phyloP scores from a whole-genome alignment of 345 rosid species.

The Populus alba region DNA sequence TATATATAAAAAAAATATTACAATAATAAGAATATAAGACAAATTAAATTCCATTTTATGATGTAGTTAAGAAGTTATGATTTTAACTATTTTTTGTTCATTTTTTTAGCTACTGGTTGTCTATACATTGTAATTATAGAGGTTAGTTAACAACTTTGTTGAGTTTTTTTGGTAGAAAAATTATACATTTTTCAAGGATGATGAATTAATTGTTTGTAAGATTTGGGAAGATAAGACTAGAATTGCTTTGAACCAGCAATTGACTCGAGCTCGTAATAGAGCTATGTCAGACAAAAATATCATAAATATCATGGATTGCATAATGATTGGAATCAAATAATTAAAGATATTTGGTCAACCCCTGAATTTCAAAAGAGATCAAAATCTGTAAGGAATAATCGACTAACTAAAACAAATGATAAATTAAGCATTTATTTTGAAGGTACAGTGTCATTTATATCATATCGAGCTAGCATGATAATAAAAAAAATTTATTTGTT shows the following conservation, averaged over 20 bases:
- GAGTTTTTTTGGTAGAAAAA: no score
- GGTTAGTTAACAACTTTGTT: no score
- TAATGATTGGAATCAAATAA: not conserved
- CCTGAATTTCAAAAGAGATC: not conserved
- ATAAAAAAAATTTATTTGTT: accelerated
- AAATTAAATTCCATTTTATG: no score
- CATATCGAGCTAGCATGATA: no score
- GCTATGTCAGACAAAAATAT: accelerated
- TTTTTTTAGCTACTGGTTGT: no score
- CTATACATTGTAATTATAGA: no score
- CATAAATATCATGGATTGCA: not conserved
- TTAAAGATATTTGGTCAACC: not conserved
- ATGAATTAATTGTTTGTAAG: no score
- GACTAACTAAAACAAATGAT: accelerated
- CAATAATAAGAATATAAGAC: no score
- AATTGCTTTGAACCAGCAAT: no score
- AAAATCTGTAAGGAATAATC: accelerated
- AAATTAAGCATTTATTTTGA: not conserved
- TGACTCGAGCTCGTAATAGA: not conserved
- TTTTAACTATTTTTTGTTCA: no score
- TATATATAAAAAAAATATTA: no score
- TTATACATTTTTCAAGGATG: accelerated
- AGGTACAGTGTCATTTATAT: not conserved
- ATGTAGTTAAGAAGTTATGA: no score
- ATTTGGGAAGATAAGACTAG: not conserved